Evolutionary conservation across 345 rosid species (phyloP).

Genomic region (Brassica nigra): DNA sequence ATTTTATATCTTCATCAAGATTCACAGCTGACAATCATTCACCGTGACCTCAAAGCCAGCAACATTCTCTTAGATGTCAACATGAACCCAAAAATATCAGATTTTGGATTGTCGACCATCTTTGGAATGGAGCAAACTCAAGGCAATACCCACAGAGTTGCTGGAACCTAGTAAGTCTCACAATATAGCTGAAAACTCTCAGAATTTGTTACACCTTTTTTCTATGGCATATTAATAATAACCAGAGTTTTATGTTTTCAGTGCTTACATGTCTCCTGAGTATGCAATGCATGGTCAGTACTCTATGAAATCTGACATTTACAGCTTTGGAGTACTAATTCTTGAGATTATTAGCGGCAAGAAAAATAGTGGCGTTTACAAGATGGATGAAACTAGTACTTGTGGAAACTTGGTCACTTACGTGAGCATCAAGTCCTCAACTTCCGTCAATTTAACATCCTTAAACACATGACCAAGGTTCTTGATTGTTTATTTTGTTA

Average conservation of each 20-base stretch:
- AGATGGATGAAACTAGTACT: constrained; percentile 36
- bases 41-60: neutral
- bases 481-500: constrained; percentile 13
- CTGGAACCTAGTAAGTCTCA: neutral
- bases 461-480: neutral
- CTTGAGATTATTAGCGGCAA: neutral
- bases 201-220: neutral
- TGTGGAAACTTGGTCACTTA: constrained; percentile 34
- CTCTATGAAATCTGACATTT: constrained; percentile 1
- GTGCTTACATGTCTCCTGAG: neutral
- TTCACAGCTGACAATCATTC: neutral
- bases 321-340: neutral
- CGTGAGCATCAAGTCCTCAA: constrained; percentile 23
- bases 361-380: constrained; percentile 24
- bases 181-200: neutral
- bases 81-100: neutral
- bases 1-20: neutral
- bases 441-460: neutral
- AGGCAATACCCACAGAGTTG: neutral
- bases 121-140: neutral
- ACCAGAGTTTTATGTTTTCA: neutral
- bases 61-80: neutral
- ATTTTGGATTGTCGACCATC: neutral
- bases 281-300: neutral
- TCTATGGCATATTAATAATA: neutral